Percentiles rank a stretch among this genome's conserved stretches.
These are phyloP conservation scores for Coniferiporia sulphurascens DNA, from an alignment of 1,284 basidiomycete genomes.

Conservation along the genomic window DNA sequence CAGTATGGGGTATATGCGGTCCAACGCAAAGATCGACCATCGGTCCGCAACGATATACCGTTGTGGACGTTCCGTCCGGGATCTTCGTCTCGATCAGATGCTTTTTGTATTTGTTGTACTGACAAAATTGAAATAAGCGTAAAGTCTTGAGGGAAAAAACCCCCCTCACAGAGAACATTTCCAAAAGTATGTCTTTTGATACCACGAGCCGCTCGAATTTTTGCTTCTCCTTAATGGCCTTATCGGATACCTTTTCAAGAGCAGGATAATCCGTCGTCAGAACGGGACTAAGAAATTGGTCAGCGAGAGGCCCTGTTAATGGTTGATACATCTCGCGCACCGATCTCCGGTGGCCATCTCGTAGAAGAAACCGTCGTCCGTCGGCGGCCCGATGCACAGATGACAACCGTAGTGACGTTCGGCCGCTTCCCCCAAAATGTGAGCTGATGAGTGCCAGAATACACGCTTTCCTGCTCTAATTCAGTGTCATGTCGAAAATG, in stretches of 20 bases:
- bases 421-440: constrained; percentile 97
- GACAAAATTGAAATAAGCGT: constrained; percentile 19
- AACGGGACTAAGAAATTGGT: constrained; percentile 50
- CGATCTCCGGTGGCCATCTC: constrained; percentile 87
- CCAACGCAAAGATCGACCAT: constrained; percentile 98
- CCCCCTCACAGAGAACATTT: constrained; percentile 89
- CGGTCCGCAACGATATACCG: constrained; percentile 97
- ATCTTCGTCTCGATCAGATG: constrained; percentile 96
- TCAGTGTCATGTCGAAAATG: constrained; percentile 4
- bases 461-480: constrained; percentile 71
- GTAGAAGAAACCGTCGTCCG: constrained; percentile 99
- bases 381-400: constrained; percentile 95
- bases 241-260: constrained; percentile 86
- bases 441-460: constrained; percentile 99
- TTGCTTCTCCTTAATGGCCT: constrained; percentile 94
- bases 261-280: constrained; percentile 80
- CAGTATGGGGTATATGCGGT: constrained; percentile 97
- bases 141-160: background rate
- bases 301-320: background rate
- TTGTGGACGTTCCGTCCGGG: constrained; percentile 94
- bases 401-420: constrained; percentile 98
- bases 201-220: constrained; percentile 94
- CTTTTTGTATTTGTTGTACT: constrained; percentile 99
- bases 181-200: constrained; percentile 88
- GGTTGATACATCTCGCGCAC: constrained; percentile 30